phyloP scores from a whole-genome alignment of 305 asterid genomes.

The Withania somnifera region DNA sequence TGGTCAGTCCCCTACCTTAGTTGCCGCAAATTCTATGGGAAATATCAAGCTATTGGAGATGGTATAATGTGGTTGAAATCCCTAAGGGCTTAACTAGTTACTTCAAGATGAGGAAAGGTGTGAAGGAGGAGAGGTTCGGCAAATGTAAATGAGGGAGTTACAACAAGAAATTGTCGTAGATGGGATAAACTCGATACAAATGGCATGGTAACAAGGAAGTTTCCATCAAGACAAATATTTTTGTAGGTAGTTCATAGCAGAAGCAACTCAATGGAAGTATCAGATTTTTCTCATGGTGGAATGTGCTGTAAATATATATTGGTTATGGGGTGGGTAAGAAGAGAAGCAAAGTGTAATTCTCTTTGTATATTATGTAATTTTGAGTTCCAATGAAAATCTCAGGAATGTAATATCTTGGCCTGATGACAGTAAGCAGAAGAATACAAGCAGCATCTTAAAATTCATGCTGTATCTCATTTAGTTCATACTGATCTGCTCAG shows the following conservation, averaged over 20 bases:
- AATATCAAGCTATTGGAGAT: slow-evolving; percentile 82
- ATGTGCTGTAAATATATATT: not conserved
- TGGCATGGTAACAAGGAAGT: slow-evolving; percentile 13
- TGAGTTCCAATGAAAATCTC: not conserved
- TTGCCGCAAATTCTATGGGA: slow-evolving; percentile 95
- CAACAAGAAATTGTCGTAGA: not conserved
- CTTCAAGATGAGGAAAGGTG: not conserved
- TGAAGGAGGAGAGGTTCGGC: not conserved
- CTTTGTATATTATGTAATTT: slow-evolving; percentile 4
- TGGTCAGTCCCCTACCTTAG: slow-evolving; percentile 71
- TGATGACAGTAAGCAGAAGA: not conserved
- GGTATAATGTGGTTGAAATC: slow-evolving; percentile 33
- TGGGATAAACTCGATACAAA: not conserved
- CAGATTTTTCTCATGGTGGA: not conserved
- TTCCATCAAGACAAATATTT: slow-evolving; percentile 6
- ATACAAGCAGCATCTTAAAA: not conserved
- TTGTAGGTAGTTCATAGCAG: slow-evolving; percentile 15
- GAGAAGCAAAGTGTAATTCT: not conserved
- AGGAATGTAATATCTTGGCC: not conserved
- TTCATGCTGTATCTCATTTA: not conserved
- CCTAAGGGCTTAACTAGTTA: not conserved
- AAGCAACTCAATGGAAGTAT: slow-evolving; percentile 6
- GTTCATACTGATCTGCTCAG: not conserved
- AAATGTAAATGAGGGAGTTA: not conserved
- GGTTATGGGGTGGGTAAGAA: not conserved